Evolutionary conservation across 768 basidiomycete species (phyloP).

Genomic region (Amanita exitialis): DNA sequence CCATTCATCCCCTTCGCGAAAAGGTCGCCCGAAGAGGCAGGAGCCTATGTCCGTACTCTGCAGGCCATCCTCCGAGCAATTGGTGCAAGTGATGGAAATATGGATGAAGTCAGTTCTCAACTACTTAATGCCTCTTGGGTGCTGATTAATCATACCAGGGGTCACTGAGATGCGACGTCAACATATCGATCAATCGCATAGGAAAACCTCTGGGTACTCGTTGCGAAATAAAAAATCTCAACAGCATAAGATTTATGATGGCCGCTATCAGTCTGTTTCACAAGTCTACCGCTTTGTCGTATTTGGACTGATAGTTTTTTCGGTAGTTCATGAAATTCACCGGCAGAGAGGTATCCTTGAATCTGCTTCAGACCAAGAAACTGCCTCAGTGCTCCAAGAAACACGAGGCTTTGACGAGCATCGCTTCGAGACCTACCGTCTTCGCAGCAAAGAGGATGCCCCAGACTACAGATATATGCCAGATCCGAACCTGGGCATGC

Average conservation of each 20-base stretch:
- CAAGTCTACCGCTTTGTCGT: not conserved
- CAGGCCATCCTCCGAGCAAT: conserved; percentile 75
- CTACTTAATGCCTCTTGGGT: not conserved
- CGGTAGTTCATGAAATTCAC: conserved; percentile 64
- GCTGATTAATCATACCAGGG: conserved; percentile 42
- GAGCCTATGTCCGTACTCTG: conserved; percentile 72
- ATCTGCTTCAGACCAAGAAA: conserved; percentile 18
- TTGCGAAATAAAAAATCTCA: conserved; percentile 96
- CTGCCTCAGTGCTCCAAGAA: conserved; percentile 57
- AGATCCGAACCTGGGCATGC: conserved; percentile 81
- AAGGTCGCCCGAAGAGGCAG: conserved; percentile 82
- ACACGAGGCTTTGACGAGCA: conserved; percentile 87
- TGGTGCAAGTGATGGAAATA: conserved; percentile 89
- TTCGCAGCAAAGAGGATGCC: conserved; percentile 88
- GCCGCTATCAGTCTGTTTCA: conserved; percentile 66
- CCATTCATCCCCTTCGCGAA: not conserved
- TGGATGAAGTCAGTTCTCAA: conserved; percentile 67
- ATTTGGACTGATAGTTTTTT: not conserved
- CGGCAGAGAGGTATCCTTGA: conserved; percentile 61
- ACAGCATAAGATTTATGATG: conserved; percentile 78
- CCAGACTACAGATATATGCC: conserved; percentile 99
- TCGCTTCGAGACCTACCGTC: conserved; percentile 66
- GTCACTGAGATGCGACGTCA: conserved; percentile 90
- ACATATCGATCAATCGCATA: conserved; percentile 76
- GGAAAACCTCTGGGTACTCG: conserved; percentile 65